Percentiles rank a stretch among this genome's conserved stretches.
Conservation (phyloP, 176 grass and related monocot genomes). For the Oryza longistaminata region DNA sequence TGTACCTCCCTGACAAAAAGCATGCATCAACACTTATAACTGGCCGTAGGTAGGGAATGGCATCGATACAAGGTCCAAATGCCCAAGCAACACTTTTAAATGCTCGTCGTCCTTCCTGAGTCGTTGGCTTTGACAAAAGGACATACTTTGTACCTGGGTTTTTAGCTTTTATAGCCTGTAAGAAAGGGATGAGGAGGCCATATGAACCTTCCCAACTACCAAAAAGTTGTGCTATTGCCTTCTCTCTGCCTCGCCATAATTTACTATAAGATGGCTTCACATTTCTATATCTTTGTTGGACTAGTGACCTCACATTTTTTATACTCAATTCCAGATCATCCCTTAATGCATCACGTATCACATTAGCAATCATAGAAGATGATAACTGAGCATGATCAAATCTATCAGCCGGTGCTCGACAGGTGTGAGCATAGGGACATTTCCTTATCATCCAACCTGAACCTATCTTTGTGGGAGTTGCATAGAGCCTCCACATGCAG, state of each 20-base stretch:
- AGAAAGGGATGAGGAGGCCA: too few relatives aligned
- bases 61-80: constrained; percentile 11
- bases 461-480: not conserved
- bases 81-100: not conserved
- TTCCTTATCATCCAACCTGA: not conserved
- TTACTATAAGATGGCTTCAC: not conserved
- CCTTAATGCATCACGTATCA: not conserved
- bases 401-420: not conserved
- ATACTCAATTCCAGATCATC: constrained; percentile 2
- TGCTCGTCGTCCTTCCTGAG: not conserved
- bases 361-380: not conserved
- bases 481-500: not conserved
- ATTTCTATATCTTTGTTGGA: not conserved
- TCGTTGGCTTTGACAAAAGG: not conserved
- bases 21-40: too few relatives aligned
- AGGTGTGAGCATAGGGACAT: not conserved
- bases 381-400: not conserved
- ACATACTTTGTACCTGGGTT: not conserved
- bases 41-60: not conserved
- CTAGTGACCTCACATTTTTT: not conserved
- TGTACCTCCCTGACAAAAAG: too few relatives aligned
- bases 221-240: too few relatives aligned
- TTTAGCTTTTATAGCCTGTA: too few relatives aligned
- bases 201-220: too few relatives aligned
- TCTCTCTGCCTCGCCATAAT: too few relatives aligned